A percentile compares a stretch with the other conserved stretches of the same genome.
phyloP scores from a whole-genome alignment of 1,284 basidiomycete genomes.

The Puccinia novopanici region DNA sequence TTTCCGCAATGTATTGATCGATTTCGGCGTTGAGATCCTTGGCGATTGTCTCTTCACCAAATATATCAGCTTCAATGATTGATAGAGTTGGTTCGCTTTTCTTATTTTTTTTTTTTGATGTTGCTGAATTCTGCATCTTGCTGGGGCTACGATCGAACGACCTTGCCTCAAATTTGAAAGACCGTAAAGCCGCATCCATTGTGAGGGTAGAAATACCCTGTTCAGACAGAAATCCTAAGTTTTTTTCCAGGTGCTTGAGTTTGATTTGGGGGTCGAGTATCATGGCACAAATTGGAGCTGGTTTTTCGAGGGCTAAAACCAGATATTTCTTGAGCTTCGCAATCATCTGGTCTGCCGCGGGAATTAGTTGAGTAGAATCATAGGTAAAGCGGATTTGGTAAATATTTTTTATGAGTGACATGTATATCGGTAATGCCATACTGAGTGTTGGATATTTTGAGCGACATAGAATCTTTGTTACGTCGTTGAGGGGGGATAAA shows the following conservation, averaged over 20 bases:
- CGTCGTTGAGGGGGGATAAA: background rate
- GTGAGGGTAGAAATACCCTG: background rate
- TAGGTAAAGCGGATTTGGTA: too few species aligned
- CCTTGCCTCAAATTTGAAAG: background rate
- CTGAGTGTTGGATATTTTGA: constrained; percentile 38
- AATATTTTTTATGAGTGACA: background rate
- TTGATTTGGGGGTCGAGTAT: constrained; percentile 17
- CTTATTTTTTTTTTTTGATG: background rate
- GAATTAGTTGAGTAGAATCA: background rate
- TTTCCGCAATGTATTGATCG: background rate
- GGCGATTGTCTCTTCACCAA: background rate
- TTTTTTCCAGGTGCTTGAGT: background rate
- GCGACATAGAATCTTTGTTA: constrained; percentile 1
- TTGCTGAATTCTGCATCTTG: background rate
- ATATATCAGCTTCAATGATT: too few species aligned
- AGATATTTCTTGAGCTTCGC: constrained; percentile 8
- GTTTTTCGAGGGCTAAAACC: background rate
- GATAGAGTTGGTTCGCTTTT: background rate
- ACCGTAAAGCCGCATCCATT: too few species aligned
- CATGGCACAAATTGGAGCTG: background rate
- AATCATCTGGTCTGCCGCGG: background rate
- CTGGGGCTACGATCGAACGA: background rate
- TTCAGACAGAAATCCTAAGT: background rate
- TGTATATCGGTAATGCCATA: constrained; percentile 2
- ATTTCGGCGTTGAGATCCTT: background rate